phyloP scores from a whole-genome alignment of 1,284 basidiomycete species.

The Abortiporus biennis region DNA sequence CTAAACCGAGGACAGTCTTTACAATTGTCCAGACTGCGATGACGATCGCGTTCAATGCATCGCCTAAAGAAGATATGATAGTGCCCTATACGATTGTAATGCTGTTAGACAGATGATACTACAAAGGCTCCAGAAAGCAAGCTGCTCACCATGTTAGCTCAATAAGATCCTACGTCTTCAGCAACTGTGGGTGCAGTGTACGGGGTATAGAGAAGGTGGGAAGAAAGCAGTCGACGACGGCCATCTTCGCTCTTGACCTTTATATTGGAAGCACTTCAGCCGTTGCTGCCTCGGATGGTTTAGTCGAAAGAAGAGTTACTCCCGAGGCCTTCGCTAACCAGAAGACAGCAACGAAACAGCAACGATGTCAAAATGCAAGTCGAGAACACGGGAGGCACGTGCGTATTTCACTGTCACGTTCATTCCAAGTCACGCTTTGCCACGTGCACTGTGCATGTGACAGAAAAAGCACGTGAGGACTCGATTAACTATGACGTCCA shows the following conservation, averaged over 20 bases:
- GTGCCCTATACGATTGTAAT: conserved; percentile 34
- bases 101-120: background rate
- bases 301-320: too few species aligned
- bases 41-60: conserved; percentile 49
- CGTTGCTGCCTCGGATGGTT: too few species aligned
- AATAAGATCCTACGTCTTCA: too few species aligned
- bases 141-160: background rate
- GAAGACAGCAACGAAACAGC: too few species aligned
- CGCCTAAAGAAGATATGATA: conserved; percentile 53
- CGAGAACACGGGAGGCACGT: too few species aligned
- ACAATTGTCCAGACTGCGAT: conserved; percentile 50
- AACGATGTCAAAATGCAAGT: too few species aligned
- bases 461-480: too few species aligned
- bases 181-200: too few species aligned
- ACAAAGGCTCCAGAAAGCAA: background rate
- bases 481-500: too few species aligned
- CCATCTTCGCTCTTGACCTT: background rate
- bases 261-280: background rate
- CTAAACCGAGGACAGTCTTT: conserved; percentile 48
- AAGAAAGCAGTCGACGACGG: background rate
- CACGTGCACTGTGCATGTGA: too few species aligned
- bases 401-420: too few species aligned
- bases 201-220: background rate
- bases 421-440: too few species aligned
- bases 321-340: background rate